These are phyloP conservation scores for Tetrahymena thermophila DNA, from an alignment of 73 alveolate genomes.

Conservation along the genomic window DNA sequence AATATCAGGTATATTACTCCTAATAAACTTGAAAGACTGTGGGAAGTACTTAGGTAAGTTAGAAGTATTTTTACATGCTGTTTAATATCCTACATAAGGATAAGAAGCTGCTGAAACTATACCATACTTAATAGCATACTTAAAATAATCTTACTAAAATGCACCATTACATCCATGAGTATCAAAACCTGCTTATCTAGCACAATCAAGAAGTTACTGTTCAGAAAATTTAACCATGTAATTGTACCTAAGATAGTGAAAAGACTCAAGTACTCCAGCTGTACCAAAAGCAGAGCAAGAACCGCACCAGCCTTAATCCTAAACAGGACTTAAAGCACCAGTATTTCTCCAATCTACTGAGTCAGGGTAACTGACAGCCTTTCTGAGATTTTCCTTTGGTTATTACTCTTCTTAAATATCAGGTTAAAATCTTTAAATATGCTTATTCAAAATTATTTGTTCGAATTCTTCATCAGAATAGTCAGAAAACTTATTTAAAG, in stretches of 20 bases:
- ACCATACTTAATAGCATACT: constrained; percentile 28
- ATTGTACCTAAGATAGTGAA: constrained; percentile 32
- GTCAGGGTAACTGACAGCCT: not conserved
- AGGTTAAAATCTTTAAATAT: not conserved
- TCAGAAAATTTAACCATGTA: constrained; percentile 49
- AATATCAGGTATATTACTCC: not conserved
- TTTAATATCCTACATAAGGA: constrained; percentile 14
- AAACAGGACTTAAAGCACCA: constrained; percentile 67
- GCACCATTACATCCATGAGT: constrained; percentile 76
- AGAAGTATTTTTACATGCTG: not conserved
- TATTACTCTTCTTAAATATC: not conserved
- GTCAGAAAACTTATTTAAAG: constrained; percentile 40
- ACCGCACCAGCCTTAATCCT: constrained; percentile 81
- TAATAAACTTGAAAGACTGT: not conserved
- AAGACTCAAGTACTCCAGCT: constrained; percentile 83
- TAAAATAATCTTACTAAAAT: constrained; percentile 45
- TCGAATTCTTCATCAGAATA: constrained; percentile 47
- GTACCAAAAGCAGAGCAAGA: constrained; percentile 81
- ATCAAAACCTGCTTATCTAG: constrained; percentile 47
- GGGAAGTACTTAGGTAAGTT: not conserved
- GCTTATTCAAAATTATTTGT: constrained; percentile 10
- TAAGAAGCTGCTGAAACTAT: not conserved
- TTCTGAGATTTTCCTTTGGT: not conserved
- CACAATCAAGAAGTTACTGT: constrained; percentile 77
- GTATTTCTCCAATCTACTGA: constrained; percentile 54